These are phyloP conservation scores for Fusarium nematophilum DNA, from an alignment of 2,329 filamentous ascomycete species.

Conservation along the genomic window DNA sequence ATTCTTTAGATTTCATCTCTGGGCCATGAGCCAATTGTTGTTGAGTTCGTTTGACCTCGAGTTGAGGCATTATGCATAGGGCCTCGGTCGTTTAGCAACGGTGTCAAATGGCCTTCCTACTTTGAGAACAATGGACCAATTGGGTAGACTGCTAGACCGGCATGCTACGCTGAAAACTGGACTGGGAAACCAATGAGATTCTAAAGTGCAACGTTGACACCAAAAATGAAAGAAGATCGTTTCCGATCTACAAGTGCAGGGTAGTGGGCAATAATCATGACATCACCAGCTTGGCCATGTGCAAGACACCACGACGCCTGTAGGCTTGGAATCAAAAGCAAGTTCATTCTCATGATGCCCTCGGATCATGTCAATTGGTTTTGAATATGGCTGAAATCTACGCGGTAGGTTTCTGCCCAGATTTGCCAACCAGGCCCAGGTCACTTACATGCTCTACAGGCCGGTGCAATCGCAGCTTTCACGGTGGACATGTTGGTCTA, in stretches of 20 bases:
- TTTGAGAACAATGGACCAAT: too few relatives aligned
- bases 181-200: too few relatives aligned
- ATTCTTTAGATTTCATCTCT: too few relatives aligned
- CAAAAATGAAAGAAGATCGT: background rate
- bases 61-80: too few relatives aligned
- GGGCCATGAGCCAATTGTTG: too few relatives aligned
- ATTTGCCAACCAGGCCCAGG: background rate
- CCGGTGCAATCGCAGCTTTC: conserved; percentile 86
- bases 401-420: conserved; percentile 35
- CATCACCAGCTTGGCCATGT: conserved; percentile 25
- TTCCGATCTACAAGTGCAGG: conserved; percentile 14
- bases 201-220: background rate
- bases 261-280: conserved; percentile 31
- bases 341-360: background rate
- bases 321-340: background rate
- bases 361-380: background rate
- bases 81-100: too few relatives aligned
- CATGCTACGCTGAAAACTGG: too few relatives aligned
- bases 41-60: too few relatives aligned
- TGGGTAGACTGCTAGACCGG: too few relatives aligned
- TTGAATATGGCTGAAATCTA: conserved; percentile 47
- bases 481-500: conserved; percentile 88
- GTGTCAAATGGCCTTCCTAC: too few relatives aligned
- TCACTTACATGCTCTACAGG: conserved; percentile 60
- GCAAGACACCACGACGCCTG: background rate